phyloP scores from a whole-genome alignment of 2,329 filamentous ascomycete species.

The Diaporthe helianthi region DNA sequence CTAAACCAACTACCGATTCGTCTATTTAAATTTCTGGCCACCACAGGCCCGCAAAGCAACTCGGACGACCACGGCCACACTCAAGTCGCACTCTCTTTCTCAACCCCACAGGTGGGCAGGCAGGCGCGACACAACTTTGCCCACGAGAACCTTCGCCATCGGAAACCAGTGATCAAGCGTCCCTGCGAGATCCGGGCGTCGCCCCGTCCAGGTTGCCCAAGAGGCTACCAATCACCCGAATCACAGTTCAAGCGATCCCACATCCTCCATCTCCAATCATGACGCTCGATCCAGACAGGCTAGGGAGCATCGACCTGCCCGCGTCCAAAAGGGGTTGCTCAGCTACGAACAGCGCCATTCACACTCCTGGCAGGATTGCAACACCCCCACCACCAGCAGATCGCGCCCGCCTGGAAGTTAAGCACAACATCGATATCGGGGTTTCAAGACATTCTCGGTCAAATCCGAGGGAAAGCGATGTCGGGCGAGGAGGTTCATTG shows the following conservation, averaged over 20 bases:
- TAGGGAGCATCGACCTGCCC: constrained; percentile 17
- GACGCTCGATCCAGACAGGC: constrained; percentile 30
- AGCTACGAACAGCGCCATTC: constrained; percentile 34
- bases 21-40: not conserved
- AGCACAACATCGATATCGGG: constrained; percentile 47
- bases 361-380: constrained; percentile 37
- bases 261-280: constrained; percentile 5
- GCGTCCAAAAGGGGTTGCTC: constrained; percentile 30
- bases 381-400: constrained; percentile 47
- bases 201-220: constrained; percentile 10
- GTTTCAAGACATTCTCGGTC: constrained; percentile 45
- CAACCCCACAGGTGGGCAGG: not conserved
- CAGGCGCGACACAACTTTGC: constrained; percentile 2
- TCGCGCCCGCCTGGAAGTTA: constrained; percentile 51
- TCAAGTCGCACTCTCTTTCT: not conserved
- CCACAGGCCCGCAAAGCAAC: not conserved
- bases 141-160: not conserved
- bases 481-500: constrained; percentile 46
- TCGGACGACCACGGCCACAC: not conserved
- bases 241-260: constrained; percentile 5
- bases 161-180: not conserved
- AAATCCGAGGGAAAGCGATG: constrained; percentile 46
- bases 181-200: not conserved
- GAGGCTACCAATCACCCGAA: not conserved
- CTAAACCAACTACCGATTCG: not conserved